A percentile compares a stretch with the other conserved stretches of the same genome.
These are phyloP conservation scores for Hypoxylon fuscum DNA, from an alignment of 495 filamentous ascomycete genomes.

Conservation along the genomic window DNA sequence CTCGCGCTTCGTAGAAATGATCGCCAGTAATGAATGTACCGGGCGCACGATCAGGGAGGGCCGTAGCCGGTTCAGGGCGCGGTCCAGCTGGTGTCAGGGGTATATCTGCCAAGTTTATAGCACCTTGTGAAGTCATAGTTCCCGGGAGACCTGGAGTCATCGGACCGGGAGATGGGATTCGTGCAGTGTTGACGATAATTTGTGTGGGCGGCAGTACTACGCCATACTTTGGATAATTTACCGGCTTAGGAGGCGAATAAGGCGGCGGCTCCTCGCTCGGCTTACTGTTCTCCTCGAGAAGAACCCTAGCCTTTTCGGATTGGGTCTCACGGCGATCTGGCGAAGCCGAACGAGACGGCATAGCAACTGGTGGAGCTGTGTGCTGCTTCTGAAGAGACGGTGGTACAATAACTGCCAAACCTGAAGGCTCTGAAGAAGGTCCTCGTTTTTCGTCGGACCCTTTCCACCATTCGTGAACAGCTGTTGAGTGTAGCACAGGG, in stretches of 20 bases:
- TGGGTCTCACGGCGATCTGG: constrained; percentile 34
- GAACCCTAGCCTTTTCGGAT: constrained; percentile 50
- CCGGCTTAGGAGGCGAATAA: constrained; percentile 51
- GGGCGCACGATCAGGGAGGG: constrained; percentile 47
- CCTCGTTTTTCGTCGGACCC: constrained; percentile 42
- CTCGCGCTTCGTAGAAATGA: constrained; percentile 46
- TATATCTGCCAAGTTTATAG: constrained; percentile 51
- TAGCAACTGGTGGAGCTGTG: constrained; percentile 9
- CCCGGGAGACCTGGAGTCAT: constrained; percentile 51
- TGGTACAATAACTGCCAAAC: constrained; percentile 25
- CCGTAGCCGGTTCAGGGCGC: constrained; percentile 26
- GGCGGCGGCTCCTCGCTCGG: constrained; percentile 51
- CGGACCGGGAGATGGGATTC: constrained; percentile 56
- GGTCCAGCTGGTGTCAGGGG: constrained; percentile 47
- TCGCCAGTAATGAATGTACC: constrained; percentile 49
- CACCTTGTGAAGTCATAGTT: constrained; percentile 59
- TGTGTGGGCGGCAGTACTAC: constrained; percentile 52
- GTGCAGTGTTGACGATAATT: constrained; percentile 42
- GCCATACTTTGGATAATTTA: constrained; percentile 47
- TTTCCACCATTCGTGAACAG: constrained; percentile 50
- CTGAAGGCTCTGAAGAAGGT: constrained; percentile 26
- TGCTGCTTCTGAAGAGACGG: constrained; percentile 21
- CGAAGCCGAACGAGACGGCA: constrained; percentile 21
- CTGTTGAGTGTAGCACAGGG: not conserved
- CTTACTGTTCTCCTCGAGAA: constrained; percentile 44